Percentiles rank a stretch among this genome's conserved stretches.
These are phyloP conservation scores for Orbilia brochopaga DNA, from an alignment of 2,329 filamentous ascomycete species.

Conservation along the genomic window DNA sequence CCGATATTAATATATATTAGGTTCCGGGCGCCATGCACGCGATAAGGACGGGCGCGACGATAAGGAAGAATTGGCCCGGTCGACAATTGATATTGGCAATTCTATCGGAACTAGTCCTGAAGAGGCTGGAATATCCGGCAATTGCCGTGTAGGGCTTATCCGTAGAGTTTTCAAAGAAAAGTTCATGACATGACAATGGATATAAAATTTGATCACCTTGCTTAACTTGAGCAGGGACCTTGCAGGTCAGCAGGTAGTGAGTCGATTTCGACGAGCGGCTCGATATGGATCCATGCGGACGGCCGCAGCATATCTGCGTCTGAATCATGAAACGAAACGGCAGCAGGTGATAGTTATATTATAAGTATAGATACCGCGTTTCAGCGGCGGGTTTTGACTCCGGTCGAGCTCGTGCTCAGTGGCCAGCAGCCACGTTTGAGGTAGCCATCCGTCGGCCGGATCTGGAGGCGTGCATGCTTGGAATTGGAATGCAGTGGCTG, in stretches of 20 bases:
- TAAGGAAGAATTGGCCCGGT: background rate
- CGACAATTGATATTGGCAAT: conserved; percentile 3
- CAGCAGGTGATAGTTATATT: conserved; percentile 1
- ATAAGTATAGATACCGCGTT: background rate
- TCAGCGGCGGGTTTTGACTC: background rate
- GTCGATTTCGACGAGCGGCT: no score
- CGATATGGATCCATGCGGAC: no score
- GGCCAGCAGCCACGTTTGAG: no score
- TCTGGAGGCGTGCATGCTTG: no score
- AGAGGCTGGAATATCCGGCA: background rate
- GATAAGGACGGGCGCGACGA: conserved; percentile 1
- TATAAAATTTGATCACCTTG: background rate
- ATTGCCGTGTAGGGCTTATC: no score
- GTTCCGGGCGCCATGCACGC: background rate
- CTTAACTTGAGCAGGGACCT: background rate
- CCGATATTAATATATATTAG: no score
- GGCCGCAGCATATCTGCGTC: background rate
- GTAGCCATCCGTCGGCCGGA: no score
- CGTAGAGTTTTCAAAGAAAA: background rate
- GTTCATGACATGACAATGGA: background rate
- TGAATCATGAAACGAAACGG: background rate
- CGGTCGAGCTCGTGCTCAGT: no score
- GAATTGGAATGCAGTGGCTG: no score
- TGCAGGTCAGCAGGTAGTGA: no score
- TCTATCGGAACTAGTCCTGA: background rate